Base-by-base conservation (phyloP, 805 yeast species). In the Barnettozyma salicaria region DNA sequence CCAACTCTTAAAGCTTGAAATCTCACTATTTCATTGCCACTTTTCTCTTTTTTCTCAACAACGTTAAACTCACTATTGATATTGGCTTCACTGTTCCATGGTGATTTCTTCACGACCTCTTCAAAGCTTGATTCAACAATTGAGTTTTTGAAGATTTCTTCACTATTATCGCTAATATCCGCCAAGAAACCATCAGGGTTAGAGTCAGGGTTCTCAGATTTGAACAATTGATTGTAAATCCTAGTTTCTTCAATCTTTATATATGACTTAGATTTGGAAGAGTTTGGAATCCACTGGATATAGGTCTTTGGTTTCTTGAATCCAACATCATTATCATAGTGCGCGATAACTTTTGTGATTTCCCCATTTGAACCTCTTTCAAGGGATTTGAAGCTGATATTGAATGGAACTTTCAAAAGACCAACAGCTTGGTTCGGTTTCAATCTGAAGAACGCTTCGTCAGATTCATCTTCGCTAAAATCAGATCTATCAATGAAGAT, bases 1-100 rank as follows among this genome's bases (percentile, higher is more conserved):
- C 98, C 98, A 31, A 86, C 90, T 65, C 98, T 78, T 62, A 92
- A 74, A 21, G 96, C 98, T 68, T 92, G 98, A 87, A 92, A 92
- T 63, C 98, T 77, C 22, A 85, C 87, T n/a, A 89, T 74, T 60
- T 89, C 95, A 31, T 78, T 75, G 4, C 76, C 72, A 16, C 71
- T 62, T 45, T 70, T 64, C 23, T 70, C 70, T 27, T 63, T 62
- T 42, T 72, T 70, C 59, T 92, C 97, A 49, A 73, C 69, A 47
- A 88, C 81, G 55, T 68, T 62, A 58, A 87, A 85, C 45, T 80
- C 80, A 27, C 72, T 65, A 34, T 76, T 71, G 27, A 70, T 69
- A 22, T 72, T 69, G 20, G 79, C 69, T 27, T 67, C 70, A 50
- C 76, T 64, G 47, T 78, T 78, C 78, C 90, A 75, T 42, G 97